A percentile compares a stretch with the other conserved stretches of the same genome.
Conservation (phyloP, 2,329 filamentous ascomycete genomes). For the Exophiala dermatitidis region DNA sequence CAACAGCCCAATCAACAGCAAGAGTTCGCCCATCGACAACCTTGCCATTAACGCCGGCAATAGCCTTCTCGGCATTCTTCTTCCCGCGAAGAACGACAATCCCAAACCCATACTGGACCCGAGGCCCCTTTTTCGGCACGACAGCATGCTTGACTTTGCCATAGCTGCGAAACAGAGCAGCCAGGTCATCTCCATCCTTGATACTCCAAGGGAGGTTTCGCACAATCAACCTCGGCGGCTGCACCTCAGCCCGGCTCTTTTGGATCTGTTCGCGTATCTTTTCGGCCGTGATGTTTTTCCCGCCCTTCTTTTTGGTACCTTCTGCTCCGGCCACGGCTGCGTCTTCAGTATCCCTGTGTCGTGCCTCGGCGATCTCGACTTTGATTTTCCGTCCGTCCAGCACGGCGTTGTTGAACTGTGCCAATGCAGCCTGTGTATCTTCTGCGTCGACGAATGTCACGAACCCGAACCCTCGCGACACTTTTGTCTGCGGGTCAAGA, state of each 20-base stretch:
- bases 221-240: constrained; percentile 72
- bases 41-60: constrained; percentile 81
- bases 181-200: constrained; percentile 74
- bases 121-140: constrained; percentile 61
- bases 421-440: constrained; percentile 73
- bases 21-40: constrained; percentile 78
- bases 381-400: constrained; percentile 75
- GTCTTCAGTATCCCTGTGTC: constrained; percentile 60
- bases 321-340: constrained; percentile 6
- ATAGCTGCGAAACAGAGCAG: constrained; percentile 72
- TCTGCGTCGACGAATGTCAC: constrained; percentile 93
- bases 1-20: constrained; percentile 94
- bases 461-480: constrained; percentile 89
- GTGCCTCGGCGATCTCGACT: constrained; percentile 79
- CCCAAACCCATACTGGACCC: constrained; percentile 73
- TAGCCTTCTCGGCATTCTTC: constrained; percentile 85
- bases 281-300: constrained; percentile 32
- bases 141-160: constrained; percentile 86
- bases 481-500: constrained; percentile 73
- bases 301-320: constrained; percentile 28
- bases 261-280: constrained; percentile 43
- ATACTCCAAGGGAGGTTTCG: constrained; percentile 95
- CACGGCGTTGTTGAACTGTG: constrained; percentile 69
- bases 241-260: constrained; percentile 53
- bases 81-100: constrained; percentile 82